These are phyloP conservation scores for Beta vulgaris DNA, from an alignment of 148 eudicot species.

Conservation along the genomic window DNA sequence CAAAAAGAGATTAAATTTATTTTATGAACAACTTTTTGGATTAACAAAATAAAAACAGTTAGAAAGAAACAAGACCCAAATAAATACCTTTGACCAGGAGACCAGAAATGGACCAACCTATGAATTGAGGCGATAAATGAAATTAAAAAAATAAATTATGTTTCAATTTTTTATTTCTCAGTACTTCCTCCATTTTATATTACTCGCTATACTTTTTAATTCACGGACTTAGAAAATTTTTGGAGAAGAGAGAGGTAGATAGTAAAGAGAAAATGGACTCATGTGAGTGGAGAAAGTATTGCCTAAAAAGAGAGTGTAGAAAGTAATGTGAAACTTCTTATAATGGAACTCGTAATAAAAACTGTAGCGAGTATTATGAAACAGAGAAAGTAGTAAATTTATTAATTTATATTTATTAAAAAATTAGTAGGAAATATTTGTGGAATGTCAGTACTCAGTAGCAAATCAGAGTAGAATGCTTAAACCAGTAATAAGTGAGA, in stretches of 20 bases:
- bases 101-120: conserved; percentile 19
- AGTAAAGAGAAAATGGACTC: too few species aligned
- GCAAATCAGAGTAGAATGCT: conserved; percentile 7
- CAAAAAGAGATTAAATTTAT: not conserved
- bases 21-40: not conserved
- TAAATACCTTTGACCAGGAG: conserved; percentile 15
- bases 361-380: too few species aligned
- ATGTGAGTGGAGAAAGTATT: too few species aligned
- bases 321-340: too few species aligned
- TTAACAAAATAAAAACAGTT: not conserved
- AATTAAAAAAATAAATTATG: not conserved
- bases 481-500: not conserved
- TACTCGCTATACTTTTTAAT: not conserved
- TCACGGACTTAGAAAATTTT: too few species aligned
- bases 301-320: too few species aligned
- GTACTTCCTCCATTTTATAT: not conserved
- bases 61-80: conserved; percentile 13
- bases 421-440: conserved; percentile 4
- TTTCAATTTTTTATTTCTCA: too few species aligned
- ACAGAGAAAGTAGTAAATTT: too few species aligned
- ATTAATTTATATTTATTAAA: too few species aligned
- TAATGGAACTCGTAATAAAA: too few species aligned
- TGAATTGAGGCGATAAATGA: conserved; percentile 2
- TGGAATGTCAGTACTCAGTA: conserved; percentile 27
- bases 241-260: too few species aligned